A percentile compares a stretch with the other conserved stretches of the same genome.
Conservation (phyloP, 331 rosid species). For the Malus hybrid region DNA sequence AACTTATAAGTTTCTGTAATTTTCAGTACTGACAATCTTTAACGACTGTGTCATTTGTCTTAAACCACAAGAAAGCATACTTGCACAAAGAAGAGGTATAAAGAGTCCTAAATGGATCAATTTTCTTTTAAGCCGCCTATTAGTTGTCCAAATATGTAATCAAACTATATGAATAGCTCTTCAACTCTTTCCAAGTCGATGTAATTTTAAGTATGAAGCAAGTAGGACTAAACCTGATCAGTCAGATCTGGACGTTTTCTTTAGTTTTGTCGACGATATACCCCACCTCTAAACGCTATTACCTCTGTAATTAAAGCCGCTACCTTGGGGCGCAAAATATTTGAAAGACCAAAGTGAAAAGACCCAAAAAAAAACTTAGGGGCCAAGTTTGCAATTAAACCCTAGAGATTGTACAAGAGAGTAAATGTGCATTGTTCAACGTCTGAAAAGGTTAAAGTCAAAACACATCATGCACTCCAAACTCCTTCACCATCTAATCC, state of each 20-base stretch:
- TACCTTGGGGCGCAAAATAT: neutral
- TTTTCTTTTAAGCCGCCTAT: neutral
- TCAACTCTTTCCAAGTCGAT: neutral
- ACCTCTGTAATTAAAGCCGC: neutral
- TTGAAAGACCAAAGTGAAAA: neutral
- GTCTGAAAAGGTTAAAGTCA: constrained; percentile 1
- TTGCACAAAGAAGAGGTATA: too few relatives aligned
- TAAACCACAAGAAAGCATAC: too few relatives aligned
- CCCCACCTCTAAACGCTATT: neutral
- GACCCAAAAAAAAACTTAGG: neutral
- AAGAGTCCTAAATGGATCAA: neutral
- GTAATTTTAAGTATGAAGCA: neutral
- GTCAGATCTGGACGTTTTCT: neutral
- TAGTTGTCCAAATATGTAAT: neutral
- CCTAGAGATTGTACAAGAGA: neutral
- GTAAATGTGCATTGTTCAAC: neutral
- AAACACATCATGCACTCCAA: constrained; percentile 1
- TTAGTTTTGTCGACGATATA: too few relatives aligned
- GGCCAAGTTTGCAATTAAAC: neutral
- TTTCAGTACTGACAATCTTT: too few relatives aligned
- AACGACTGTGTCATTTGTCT: rapidly evolving
- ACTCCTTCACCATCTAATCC: constrained; percentile 14
- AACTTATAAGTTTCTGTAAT: neutral
- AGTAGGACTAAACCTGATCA: too few relatives aligned
- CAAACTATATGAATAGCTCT: neutral